phyloP scores from a whole-genome alignment of 106 monocot genomes.

The Acanthochlamys bracteata region DNA sequence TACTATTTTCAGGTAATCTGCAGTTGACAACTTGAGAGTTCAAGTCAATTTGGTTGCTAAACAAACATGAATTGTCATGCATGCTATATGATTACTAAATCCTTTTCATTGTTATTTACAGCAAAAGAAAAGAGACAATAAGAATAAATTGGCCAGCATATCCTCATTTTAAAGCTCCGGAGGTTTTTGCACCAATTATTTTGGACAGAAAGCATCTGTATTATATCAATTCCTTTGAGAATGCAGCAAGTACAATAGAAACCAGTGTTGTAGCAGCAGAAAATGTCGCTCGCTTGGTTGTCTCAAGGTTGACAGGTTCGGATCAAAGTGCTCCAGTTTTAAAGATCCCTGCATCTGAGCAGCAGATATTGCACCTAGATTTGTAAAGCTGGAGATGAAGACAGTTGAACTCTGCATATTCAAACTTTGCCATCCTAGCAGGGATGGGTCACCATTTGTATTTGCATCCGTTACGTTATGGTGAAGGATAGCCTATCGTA shows the following conservation, averaged over 20 bases:
- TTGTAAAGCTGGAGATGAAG: constrained; percentile 9
- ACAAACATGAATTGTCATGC: not conserved
- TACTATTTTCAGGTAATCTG: constrained; percentile 65
- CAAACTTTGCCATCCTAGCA: too few relatives aligned
- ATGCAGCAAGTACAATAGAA: constrained; percentile 88
- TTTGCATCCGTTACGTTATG: too few relatives aligned
- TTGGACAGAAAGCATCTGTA: constrained; percentile 80
- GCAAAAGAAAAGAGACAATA: constrained; percentile 58
- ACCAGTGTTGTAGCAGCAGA: constrained; percentile 84
- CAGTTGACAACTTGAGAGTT: not conserved
- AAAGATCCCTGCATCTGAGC: constrained; percentile 2
- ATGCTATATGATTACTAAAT: too few relatives aligned
- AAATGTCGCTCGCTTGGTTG: constrained; percentile 79
- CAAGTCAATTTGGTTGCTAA: not conserved
- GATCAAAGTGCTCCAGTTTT: not conserved
- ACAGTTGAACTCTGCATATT: too few relatives aligned
- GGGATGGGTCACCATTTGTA: too few relatives aligned
- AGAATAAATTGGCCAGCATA: constrained; percentile 90
- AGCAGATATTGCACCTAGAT: constrained; percentile 21
- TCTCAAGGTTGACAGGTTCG: constrained; percentile 41
- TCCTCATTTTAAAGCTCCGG: constrained; percentile 85
- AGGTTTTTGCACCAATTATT: constrained; percentile 78
- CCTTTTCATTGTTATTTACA: constrained; percentile 14
- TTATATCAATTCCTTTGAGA: constrained; percentile 96
- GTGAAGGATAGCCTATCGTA: too few relatives aligned